Evolutionary conservation across 768 basidiomycete species (phyloP), one percentile per base, ranked within the genome.

Genomic region (Termitomyces sp.): DNA sequence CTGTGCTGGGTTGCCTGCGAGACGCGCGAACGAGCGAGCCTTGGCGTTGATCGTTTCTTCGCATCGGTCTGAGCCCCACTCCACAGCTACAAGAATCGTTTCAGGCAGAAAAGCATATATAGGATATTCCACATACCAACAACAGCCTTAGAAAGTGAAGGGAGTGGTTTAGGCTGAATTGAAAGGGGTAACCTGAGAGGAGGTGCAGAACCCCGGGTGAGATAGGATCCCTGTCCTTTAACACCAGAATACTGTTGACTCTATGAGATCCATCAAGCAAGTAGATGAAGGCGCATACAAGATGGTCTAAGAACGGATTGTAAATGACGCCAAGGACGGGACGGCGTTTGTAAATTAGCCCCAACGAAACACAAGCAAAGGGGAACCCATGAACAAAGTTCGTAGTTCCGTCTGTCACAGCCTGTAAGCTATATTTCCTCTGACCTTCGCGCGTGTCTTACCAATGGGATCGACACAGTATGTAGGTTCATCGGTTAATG

Each of bases 401-500:
- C 46, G 93, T 94, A 3, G 92, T 95, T 14, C 92, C 91, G 67
- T 93, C 91, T 91, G 65, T 40, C n/a, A 40, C 10, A 56, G 35
- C n/a, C 41, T 43, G 23, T 58, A 7, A 55, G 23, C n/a, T 30
- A 12, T 35, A 20, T 12, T 18, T 20, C 26, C 7, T 43, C 1
- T 13, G 7, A 44, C 16, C 46, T 38, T 20, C 16, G 33, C 20
- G 16, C 2, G 33, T 1, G 67, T 44, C 79, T 57, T 64, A 88
- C 91, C 95, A 58, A 97, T 96, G 35, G 95, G 95, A 70, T 98
- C 95, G 47, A 96, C 91, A 67, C 96, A 97, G 77, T 91, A 99
- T 0, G 96, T 98, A 5, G 95, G 94, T 33, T 86, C 86, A 66
- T 97, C 90, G 1, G 91, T 93, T 58, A 96, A 72, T 12, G 85